Conservation (phyloP, 2,329 filamentous ascomycete species). For the Cryphonectria carpinicola region DNA sequence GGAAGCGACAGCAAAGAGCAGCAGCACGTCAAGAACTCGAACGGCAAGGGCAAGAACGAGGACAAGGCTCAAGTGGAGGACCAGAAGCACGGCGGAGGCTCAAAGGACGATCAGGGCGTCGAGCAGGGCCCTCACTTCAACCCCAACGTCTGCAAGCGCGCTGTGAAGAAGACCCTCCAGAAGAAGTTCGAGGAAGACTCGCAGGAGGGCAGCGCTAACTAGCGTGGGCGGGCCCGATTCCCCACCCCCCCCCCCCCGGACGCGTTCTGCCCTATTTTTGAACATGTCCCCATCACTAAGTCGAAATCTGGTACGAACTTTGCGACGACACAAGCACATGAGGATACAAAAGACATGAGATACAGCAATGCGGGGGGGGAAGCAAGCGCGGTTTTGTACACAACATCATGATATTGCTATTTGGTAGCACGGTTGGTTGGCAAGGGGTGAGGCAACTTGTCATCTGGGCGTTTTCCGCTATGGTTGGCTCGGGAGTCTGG, state of each 20-base stretch:
- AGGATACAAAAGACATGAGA: not conserved
- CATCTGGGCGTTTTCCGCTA: not conserved
- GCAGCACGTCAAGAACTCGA: not conserved
- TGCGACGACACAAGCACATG: not conserved
- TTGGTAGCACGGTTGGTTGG: not conserved
- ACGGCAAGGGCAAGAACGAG: not conserved
- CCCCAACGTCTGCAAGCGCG: not conserved
- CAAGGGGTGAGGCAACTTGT: not conserved
- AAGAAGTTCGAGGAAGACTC: not conserved
- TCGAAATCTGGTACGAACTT: not conserved
- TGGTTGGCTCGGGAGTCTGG: not conserved
- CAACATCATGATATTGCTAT: not conserved
- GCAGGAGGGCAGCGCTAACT: not conserved
- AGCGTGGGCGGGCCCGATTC: not conserved
- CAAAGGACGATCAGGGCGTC: not conserved
- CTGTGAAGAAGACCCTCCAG: not conserved
- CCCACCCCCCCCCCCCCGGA: too few species aligned
- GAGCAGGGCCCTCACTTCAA: not conserved
- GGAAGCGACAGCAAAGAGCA: not conserved
- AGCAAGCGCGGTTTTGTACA: not conserved
- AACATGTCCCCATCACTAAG: not conserved
- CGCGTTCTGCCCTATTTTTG: not conserved
- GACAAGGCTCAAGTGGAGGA: not conserved
- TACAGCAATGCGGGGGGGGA: not conserved
- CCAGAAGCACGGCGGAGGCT: not conserved